Conservation (phyloP, 2,329 filamentous ascomycete species). For the Ampelomyces quisqualis region DNA sequence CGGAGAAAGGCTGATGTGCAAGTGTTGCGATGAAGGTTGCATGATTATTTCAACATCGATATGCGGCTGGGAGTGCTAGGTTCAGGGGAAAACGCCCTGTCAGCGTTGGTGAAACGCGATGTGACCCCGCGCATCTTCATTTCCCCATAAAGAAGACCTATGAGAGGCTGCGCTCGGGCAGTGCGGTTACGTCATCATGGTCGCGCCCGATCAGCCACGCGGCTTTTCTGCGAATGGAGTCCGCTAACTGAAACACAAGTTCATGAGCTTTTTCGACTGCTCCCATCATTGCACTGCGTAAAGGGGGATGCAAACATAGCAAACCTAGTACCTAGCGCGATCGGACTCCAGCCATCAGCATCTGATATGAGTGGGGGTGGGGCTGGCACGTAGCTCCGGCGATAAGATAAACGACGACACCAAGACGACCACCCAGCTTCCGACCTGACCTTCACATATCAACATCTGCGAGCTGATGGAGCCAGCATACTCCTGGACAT, state of each 20-base stretch:
- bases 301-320: neutral
- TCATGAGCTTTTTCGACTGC: no score
- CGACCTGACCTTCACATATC: slow-evolving; percentile 2
- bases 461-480: slow-evolving; percentile 2
- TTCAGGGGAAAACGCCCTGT: slow-evolving; percentile 23
- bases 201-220: no score
- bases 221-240: neutral
- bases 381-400: slow-evolving; percentile 18
- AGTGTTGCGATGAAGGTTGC: slow-evolving; percentile 1
- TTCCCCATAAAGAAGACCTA: slow-evolving; percentile 2
- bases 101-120: slow-evolving; percentile 24
- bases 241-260: slow-evolving; percentile 4
- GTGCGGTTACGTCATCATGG: slow-evolving; percentile 5
- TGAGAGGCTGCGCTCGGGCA: neutral
- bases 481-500: neutral
- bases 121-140: slow-evolving; percentile 23
- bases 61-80: slow-evolving; percentile 16
- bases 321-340: neutral
- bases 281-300: no score
- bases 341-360: neutral
- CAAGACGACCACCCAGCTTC: slow-evolving; percentile 11
- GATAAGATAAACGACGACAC: slow-evolving; percentile 23
- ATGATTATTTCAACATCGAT: slow-evolving; percentile 4
- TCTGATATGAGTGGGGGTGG: slow-evolving; percentile 9
- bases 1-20: slow-evolving; percentile 7